These are phyloP conservation scores for Geranium brycei DNA, from an alignment of 345 rosid genomes.

Conservation along the genomic window DNA sequence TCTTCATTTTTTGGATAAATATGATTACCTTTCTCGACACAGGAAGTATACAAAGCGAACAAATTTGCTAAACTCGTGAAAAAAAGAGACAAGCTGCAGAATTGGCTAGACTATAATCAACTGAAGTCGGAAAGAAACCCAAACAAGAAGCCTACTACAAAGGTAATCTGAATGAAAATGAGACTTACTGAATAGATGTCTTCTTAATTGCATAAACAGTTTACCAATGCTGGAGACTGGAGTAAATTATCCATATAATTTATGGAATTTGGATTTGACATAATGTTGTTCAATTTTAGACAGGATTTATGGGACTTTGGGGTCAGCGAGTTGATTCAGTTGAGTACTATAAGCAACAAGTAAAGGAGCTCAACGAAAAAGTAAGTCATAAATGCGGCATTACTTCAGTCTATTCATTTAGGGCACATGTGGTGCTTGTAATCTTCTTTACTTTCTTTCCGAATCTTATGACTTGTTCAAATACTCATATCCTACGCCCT, in stretches of 20 bases:
- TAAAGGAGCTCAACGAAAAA: conserved; percentile 38
- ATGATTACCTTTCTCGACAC: neutral
- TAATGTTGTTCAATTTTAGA: conserved; percentile 24
- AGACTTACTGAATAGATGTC: too few relatives aligned
- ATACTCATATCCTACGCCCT: neutral
- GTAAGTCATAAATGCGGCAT: conserved; percentile 29
- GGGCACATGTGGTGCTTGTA: neutral
- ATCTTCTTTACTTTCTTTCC: neutral
- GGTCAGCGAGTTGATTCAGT: conserved; percentile 67
- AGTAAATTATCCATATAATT: neutral
- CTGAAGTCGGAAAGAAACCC: conserved; percentile 74
- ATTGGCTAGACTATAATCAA: conserved; percentile 81
- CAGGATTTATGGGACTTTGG: conserved; percentile 71
- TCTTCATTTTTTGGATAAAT: too few relatives aligned
- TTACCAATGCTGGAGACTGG: neutral
- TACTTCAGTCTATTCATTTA: neutral
- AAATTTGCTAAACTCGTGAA: conserved; percentile 56
- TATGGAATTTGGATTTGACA: neutral
- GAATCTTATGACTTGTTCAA: neutral
- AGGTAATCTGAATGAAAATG: conserved; percentile 22
- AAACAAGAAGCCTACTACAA: conserved; percentile 60
- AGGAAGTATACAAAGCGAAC: conserved; percentile 89
- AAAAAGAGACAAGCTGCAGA: conserved; percentile 60
- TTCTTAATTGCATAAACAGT: too few relatives aligned
- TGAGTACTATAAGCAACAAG: conserved; percentile 61